Percentiles rank a stretch among this genome's conserved stretches.
Evolutionary conservation across 176 grass and related monocot species (phyloP).

Genomic region (Alopecurus myosuroides): DNA sequence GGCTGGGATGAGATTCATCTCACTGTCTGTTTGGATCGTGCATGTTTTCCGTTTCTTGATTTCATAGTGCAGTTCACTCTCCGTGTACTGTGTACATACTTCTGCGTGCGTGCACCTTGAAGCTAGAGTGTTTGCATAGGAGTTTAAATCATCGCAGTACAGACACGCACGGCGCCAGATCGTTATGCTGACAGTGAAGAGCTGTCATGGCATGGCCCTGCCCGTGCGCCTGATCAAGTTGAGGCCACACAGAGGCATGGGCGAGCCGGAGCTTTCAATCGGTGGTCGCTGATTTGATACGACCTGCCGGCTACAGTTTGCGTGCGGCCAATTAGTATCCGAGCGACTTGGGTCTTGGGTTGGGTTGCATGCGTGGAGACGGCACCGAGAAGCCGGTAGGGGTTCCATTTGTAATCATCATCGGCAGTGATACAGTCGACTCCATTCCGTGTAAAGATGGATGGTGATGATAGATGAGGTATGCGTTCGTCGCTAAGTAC

Average conservation of each 20-base stretch:
- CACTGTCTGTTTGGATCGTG: not conserved
- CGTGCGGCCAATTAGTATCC: not conserved
- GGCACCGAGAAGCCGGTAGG: not conserved
- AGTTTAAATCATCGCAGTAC: not conserved
- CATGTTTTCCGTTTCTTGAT: not conserved
- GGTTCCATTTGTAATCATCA: not conserved
- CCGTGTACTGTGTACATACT: not conserved
- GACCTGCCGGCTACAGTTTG: constrained; percentile 2
- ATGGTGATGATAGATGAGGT: not conserved
- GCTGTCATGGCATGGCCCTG: not conserved
- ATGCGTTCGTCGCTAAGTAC: not conserved
- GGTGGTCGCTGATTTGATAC: not conserved
- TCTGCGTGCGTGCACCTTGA: not conserved
- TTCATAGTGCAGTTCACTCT: not conserved
- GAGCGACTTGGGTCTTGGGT: too few relatives aligned
- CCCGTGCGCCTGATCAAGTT: not conserved
- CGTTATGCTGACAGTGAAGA: not conserved
- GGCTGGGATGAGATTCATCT: not conserved
- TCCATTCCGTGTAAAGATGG: not conserved
- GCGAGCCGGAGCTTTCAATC: not conserved
- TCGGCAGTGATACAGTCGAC: not conserved
- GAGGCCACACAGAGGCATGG: constrained; percentile 18
- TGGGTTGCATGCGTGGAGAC: not conserved
- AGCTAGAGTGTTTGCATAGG: too few relatives aligned
- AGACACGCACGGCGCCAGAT: not conserved